Evolutionary conservation across 192 early-diverging fungal species (phyloP).

Genomic region (Dissophora globulifera): DNA sequence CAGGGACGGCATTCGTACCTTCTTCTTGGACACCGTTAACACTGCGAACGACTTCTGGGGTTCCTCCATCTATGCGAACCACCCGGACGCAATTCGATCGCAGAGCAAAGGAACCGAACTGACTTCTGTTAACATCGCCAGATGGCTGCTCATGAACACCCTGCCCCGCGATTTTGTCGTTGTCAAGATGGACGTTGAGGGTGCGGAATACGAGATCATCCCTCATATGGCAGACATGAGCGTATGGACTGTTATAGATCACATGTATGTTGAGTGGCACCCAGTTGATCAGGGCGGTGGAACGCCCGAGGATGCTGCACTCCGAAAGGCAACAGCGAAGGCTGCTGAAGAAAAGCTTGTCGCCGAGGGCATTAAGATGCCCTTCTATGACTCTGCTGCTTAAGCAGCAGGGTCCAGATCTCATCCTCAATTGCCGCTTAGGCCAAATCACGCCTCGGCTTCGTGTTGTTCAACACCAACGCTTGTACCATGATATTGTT

Average conservation of each 20-base stretch:
- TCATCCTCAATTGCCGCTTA: too few species aligned
- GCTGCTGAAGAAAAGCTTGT: conserved; percentile 8
- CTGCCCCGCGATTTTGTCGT: conserved; percentile 15
- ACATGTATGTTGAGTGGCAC: conserved; percentile 21
- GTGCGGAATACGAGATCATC: conserved; percentile 14
- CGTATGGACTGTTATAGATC: conserved; percentile 5
- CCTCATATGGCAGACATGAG: conserved; percentile 27
- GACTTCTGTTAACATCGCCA: conserved; percentile 2
- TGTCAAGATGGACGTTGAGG: conserved; percentile 29
- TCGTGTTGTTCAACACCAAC: too few species aligned
- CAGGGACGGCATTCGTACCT: not conserved
- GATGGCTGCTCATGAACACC: conserved; percentile 6
- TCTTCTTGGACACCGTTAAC: conserved; percentile 19
- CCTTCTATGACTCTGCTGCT: not conserved
- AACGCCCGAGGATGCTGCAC: conserved; percentile 1
- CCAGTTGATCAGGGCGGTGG: not conserved
- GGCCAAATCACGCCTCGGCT: too few species aligned
- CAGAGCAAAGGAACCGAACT: not conserved
- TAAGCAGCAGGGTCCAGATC: too few species aligned
- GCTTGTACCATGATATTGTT: too few species aligned
- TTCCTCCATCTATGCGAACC: conserved; percentile 7
- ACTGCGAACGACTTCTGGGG: not conserved
- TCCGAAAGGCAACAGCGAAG: not conserved
- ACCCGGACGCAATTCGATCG: not conserved
- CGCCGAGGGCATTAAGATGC: conserved; percentile 5